Evolutionary conservation across 441 rosid species (phyloP).

Genomic region (Adansonia grandidieri): DNA sequence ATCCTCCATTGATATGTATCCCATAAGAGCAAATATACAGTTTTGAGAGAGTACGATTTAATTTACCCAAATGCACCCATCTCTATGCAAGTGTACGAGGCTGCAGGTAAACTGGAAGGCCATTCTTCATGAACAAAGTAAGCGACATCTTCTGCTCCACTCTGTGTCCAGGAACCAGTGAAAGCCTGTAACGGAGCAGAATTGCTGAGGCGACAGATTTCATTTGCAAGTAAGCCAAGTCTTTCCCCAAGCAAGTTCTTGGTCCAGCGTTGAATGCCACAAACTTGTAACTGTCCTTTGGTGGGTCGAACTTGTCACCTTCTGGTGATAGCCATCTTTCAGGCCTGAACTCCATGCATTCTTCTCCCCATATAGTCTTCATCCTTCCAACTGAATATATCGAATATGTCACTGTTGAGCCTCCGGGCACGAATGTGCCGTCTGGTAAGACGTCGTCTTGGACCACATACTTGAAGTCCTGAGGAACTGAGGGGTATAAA

Average conservation of each 20-base stretch:
- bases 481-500: slow-evolving; percentile 85
- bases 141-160: slow-evolving; percentile 97
- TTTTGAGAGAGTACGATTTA: neutral
- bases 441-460: slow-evolving; percentile 78
- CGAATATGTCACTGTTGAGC: slow-evolving; percentile 90
- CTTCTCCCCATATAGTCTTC: slow-evolving; percentile 91
- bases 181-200: slow-evolving; percentile 72
- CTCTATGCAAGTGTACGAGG: slow-evolving; percentile 58
- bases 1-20: neutral
- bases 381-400: slow-evolving; percentile 86
- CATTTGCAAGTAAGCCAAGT: slow-evolving; percentile 89
- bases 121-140: slow-evolving; percentile 88
- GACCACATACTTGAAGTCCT: slow-evolving; percentile 81
- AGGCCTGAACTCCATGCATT: slow-evolving; percentile 80
- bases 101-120: slow-evolving; percentile 74
- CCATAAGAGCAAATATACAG: neutral
- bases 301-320: slow-evolving; percentile 65
- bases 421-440: slow-evolving; percentile 78
- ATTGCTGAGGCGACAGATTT: slow-evolving; percentile 92
- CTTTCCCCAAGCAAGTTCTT: slow-evolving; percentile 90
- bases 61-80: neutral
- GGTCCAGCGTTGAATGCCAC: slow-evolving; percentile 95
- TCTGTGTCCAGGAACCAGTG: slow-evolving; percentile 69
- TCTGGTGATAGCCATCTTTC: slow-evolving; percentile 74
- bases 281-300: slow-evolving; percentile 82